phyloP scores from a whole-genome alignment of 108 stramenopile genomes.

The Conticribra guillardii region DNA sequence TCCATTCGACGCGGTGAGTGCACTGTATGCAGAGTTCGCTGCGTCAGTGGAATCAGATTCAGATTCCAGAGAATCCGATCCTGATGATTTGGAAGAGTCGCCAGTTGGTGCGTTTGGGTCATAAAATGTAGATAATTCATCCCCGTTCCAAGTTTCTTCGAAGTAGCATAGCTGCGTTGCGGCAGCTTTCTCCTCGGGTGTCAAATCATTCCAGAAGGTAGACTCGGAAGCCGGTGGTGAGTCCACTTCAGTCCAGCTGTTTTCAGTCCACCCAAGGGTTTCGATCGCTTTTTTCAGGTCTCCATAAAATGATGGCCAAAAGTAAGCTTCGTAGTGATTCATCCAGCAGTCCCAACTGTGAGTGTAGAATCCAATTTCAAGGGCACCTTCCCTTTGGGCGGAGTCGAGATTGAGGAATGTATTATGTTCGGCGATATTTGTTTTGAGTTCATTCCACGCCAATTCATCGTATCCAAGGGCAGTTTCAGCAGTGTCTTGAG shows the following conservation, averaged over 20 bases:
- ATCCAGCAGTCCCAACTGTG: slow-evolving; percentile 61
- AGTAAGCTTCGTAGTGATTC: slow-evolving; percentile 59
- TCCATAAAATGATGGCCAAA: slow-evolving; percentile 51
- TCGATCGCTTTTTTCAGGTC: slow-evolving; percentile 31
- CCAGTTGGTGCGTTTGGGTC: too few relatives aligned
- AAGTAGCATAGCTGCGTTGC: slow-evolving; percentile 56
- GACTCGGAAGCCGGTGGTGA: slow-evolving; percentile 27
- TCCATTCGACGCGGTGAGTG: too few relatives aligned
- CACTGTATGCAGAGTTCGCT: too few relatives aligned
- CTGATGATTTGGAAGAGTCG: too few relatives aligned
- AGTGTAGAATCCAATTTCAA: slow-evolving; percentile 54
- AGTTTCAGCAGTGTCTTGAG: slow-evolving; percentile 14
- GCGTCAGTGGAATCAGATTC: too few relatives aligned
- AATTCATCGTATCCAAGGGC: slow-evolving; percentile 39
- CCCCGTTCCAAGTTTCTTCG: slow-evolving; percentile 52
- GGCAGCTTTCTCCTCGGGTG: slow-evolving; percentile 47
- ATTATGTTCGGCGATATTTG: slow-evolving; percentile 39
- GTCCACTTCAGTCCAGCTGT: slow-evolving; percentile 29
- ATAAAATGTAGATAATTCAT: slow-evolving; percentile 21
- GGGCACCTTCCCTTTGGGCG: slow-evolving; percentile 24
- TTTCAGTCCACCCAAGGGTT: slow-evolving; percentile 54
- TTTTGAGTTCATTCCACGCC: slow-evolving; percentile 41
- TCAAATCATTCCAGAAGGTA: slow-evolving; percentile 46
- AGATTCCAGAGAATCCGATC: too few relatives aligned
- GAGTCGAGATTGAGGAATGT: slow-evolving; percentile 44